These are phyloP conservation scores for Helicocarpus griseus DNA, from an alignment of 2,329 filamentous ascomycete species.

Conservation along the genomic window DNA sequence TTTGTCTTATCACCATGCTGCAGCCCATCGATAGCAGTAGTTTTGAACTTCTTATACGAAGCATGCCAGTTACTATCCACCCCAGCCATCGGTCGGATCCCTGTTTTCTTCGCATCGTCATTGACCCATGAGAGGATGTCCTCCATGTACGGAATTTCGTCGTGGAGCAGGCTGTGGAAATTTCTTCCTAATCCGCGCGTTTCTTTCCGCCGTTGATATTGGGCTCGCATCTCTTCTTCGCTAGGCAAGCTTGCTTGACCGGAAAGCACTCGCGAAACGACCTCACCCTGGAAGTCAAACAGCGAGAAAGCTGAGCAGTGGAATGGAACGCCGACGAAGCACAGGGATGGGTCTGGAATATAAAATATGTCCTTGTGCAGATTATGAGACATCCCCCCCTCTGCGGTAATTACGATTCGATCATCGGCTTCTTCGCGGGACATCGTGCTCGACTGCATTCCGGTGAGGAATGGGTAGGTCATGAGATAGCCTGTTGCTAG, in stretches of 20 bases:
- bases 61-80: too few species aligned
- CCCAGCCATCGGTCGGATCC: constrained; percentile 17
- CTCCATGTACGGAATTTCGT: constrained; percentile 26
- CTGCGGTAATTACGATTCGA: constrained; percentile 49
- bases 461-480: constrained; percentile 53
- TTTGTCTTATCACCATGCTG: too few species aligned
- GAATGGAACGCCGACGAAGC: constrained; percentile 56
- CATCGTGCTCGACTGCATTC: constrained; percentile 40
- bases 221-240: constrained; percentile 26
- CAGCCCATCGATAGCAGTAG: too few species aligned
- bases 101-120: constrained; percentile 11
- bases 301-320: constrained; percentile 59
- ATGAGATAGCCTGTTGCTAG: constrained; percentile 61
- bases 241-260: constrained; percentile 42
- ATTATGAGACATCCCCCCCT: constrained; percentile 56
- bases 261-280: constrained; percentile 47
- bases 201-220: constrained; percentile 20
- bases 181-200: constrained; percentile 23
- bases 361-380: constrained; percentile 64
- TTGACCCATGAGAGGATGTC: constrained; percentile 29
- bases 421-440: constrained; percentile 41
- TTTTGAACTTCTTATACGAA: too few species aligned
- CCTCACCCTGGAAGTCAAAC: constrained; percentile 61
- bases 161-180: constrained; percentile 29
- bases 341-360: constrained; percentile 54